phyloP scores from a whole-genome alignment of 2,329 filamentous ascomycete species.

The Colletotrichum orchidophilum region DNA sequence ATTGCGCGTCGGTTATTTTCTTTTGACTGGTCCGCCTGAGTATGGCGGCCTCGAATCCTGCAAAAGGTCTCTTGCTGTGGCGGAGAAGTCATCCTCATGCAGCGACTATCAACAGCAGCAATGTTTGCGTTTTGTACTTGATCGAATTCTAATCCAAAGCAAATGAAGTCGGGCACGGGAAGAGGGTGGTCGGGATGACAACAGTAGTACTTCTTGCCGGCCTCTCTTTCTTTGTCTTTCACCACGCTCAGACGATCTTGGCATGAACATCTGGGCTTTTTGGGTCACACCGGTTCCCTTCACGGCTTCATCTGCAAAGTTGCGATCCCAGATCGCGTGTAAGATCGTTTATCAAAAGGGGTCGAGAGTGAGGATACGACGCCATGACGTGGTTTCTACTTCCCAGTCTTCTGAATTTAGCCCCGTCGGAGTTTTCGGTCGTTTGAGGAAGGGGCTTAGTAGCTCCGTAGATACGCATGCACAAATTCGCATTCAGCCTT shows the following conservation, averaged over 20 bases:
- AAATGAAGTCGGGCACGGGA: background rate
- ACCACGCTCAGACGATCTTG: background rate
- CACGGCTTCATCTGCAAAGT: conserved; percentile 14
- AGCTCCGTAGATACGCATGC: background rate
- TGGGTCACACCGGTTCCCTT: background rate
- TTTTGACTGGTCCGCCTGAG: conserved; percentile 16
- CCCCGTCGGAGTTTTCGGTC: background rate
- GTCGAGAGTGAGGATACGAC: background rate
- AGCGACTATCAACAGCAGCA: background rate
- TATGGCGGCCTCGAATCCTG: conserved; percentile 13
- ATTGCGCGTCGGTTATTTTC: background rate
- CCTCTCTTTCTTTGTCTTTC: background rate
- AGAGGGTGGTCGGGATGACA: background rate
- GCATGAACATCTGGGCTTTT: background rate
- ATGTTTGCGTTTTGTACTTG: conserved; percentile 17
- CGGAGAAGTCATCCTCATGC: conserved; percentile 30
- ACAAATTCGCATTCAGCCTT: background rate
- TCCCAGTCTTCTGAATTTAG: background rate
- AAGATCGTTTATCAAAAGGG: conserved; percentile 1
- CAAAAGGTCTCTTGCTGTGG: conserved; percentile 24
- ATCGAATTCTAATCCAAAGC: background rate
- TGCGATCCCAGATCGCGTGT: conserved; percentile 28
- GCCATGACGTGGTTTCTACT: background rate
- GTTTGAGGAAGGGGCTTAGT: conserved; percentile 14
- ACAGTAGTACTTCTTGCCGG: conserved; percentile 12